Evolutionary conservation across 2,329 filamentous ascomycete genomes (phyloP), one percentile per base, ranked within the genome.

Genomic region (Chaetomium sp.): DNA sequence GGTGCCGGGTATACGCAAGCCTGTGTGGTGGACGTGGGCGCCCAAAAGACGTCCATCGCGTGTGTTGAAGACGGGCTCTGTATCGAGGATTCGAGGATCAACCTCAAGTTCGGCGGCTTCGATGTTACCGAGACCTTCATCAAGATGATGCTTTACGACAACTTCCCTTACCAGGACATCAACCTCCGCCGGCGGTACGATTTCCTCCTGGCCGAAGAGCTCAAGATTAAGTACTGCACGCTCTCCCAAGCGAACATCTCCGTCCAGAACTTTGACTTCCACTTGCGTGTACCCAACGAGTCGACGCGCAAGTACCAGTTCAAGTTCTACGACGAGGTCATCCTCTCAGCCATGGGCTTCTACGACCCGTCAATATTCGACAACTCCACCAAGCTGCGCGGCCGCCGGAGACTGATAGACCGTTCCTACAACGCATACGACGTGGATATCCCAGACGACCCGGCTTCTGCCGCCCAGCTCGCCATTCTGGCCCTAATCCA

Each of bases 1-100:
- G 94, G 94, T 10, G 94, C 92, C 4, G 94, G 94, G 6, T 96
- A 95, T 67, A 95, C 91, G 0, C 90, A 89, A 59, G 88, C 90
- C 19, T 99, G 94, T 65, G 91, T 99, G 54, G 91, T 99, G 9
- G 94, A 99, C 68, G 87, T 99, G 55, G 94, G 94, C 10, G 92
- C 94, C 0, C 91, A 97, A 69, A 99, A 99, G 78, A 97, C 94
- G 1, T 95, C 94, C 0, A 88, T 99, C 36, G 92, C 91, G 59
- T 99, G 94, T 64, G 91, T 99, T 9, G 94, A 99, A 66, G 94
- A 99, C 70, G 94, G 94, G 1, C 87, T 99, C 72, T 91, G 89
- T 67, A 81, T 96, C 33, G 94, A 97, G 61, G 92, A 96, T 68
- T 99, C 94, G 12, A 84, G 94, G 12, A 83, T 99, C 68, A 97